Percentiles rank a stretch among this genome's conserved stretches.
These are phyloP conservation scores for Picea glauca DNA, from an alignment of 75 land plant genomes.

Conservation along the genomic window DNA sequence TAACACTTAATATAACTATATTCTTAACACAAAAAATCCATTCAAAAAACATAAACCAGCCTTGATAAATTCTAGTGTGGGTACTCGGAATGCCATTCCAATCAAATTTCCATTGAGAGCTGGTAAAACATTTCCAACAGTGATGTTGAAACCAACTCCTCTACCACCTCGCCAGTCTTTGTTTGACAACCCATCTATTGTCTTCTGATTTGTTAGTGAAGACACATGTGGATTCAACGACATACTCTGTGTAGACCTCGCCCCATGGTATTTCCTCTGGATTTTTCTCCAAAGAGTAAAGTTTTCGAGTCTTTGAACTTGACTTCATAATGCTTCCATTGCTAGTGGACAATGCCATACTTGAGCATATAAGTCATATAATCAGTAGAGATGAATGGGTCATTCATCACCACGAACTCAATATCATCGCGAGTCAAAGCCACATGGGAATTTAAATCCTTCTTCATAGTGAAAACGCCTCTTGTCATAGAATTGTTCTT, in stretches of 20 bases:
- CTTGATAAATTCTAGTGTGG: constrained; percentile 47
- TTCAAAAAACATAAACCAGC: no score
- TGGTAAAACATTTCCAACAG: constrained; percentile 44
- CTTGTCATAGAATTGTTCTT: no score
- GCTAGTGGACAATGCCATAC: constrained; percentile 83
- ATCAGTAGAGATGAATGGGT: constrained; percentile 6
- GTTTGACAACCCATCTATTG: constrained; percentile 68
- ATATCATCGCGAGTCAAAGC: constrained; percentile 81
- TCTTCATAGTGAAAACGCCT: no score
- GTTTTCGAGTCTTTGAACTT: constrained; percentile 46
- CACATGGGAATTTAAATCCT: constrained; percentile 26
- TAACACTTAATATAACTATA: no score
- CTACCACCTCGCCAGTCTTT: constrained; percentile 85
- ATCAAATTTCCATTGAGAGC: constrained; percentile 80
- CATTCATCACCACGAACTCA: constrained; percentile 91
- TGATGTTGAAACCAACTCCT: constrained; percentile 67
- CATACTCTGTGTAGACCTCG: constrained; percentile 70
- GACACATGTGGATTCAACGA: constrained; percentile 87
- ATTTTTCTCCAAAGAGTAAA: constrained; percentile 17
- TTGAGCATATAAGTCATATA: constrained; percentile 72
- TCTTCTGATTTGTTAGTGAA: constrained; percentile 30
- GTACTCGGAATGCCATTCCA: constrained; percentile 90
- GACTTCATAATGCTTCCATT: constrained; percentile 41
- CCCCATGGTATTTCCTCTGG: constrained; percentile 98
- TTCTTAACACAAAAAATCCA: no score